Base-by-base conservation (phyloP, 2,329 filamentous ascomycete genomes). In the Ceratocystis destructans region DNA sequence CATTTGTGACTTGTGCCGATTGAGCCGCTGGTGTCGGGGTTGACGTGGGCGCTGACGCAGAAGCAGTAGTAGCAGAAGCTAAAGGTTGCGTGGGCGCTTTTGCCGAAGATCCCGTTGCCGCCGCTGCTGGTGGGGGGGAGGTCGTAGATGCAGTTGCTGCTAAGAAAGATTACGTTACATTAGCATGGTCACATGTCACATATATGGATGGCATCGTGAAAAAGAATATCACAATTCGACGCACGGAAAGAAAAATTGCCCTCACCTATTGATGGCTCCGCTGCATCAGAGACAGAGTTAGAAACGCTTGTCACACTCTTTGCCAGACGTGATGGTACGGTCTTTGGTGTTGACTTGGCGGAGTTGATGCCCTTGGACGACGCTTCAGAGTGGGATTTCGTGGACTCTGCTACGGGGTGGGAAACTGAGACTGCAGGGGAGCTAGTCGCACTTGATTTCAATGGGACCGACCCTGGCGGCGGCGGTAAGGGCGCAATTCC, bases 401-500 rank as follows among this genome's bases (percentile, higher is more conserved):
- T 73, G 12, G 62, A 15, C 17, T 63, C 62, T 72, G 70, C 28
- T 44, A 73, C 69, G 22, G 79, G 80, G 69, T 83, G 80, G 65
- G 77, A 76, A 15, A 78, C 73, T 22, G 76, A 73, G 46, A 75
- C 76, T 62, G 77, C 82, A 1, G 83, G 83, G 12, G 82, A 84
- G 71, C 78, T 83, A 15, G 81, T 75, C 5, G 80, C 79, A 69
- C 82, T 84, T 44, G 78, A 75, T 71, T 75, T 85, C 69, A 69
- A 65, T 66, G 76, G 73, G 66, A 76, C 74, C 55, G 80, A 75
- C 46, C 88, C 88, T 33, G 91, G 91, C 72, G 94, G 94, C 69
- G 94, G 93, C 66, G 94, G 94, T 72, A 97, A 80, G 50, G 94
- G 94, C 67, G 93, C 87, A 73, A 99, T 96, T 31, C 94, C 94